A percentile compares a stretch with the other conserved stretches of the same genome.
Conservation (phyloP, 2,329 filamentous ascomycete genomes). For the Elsinoe fawcettii region DNA sequence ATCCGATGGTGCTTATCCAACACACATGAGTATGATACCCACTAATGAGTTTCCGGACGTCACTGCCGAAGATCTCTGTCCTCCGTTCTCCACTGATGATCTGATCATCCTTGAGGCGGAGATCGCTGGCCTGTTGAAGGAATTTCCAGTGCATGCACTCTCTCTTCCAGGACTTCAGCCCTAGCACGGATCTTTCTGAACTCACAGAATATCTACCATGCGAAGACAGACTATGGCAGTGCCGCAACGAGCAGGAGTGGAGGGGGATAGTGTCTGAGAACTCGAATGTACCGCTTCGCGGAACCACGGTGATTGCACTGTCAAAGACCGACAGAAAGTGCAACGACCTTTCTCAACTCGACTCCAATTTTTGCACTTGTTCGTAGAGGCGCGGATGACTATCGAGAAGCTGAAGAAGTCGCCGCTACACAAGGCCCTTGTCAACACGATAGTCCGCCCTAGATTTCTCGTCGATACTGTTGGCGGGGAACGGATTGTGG, state of each 20-base stretch:
- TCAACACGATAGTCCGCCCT: not conserved
- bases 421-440: not conserved
- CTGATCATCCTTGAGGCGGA: no score
- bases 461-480: not conserved
- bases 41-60: no score
- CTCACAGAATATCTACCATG: not conserved
- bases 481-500: not conserved
- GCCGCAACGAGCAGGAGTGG: not conserved
- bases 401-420: not conserved
- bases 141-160: not conserved
- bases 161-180: not conserved
- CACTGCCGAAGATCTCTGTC: not conserved
- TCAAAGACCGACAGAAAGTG: no score
- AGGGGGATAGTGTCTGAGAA: no score
- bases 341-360: not conserved
- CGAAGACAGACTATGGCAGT: not conserved
- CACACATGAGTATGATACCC: no score
- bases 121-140: no score
- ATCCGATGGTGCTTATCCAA: no score
- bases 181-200: not conserved
- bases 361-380: not conserved
- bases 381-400: not conserved
- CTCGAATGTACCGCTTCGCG: no score
- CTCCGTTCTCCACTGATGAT: no score
- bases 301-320: no score